Evolutionary conservation across 2,329 filamentous ascomycete species (phyloP).

Genomic region (Chrysosphaeria jannelii): DNA sequence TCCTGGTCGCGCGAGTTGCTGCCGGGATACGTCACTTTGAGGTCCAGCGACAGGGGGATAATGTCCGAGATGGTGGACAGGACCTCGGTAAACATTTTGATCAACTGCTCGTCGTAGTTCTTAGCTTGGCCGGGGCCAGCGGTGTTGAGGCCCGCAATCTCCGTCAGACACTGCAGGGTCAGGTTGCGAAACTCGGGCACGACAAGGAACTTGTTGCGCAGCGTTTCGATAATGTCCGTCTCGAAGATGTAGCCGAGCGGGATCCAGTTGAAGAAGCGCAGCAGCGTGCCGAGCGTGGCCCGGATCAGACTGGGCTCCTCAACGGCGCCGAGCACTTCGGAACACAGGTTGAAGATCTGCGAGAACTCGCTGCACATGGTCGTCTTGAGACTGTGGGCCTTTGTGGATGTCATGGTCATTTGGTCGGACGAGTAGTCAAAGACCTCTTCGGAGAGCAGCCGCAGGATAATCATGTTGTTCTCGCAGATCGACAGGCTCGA

Average conservation of each 20-base stretch:
- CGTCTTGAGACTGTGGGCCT: constrained; percentile 87
- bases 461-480: constrained; percentile 98
- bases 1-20: constrained; percentile 89
- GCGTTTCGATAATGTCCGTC: constrained; percentile 79
- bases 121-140: constrained; percentile 33
- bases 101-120: constrained; percentile 79
- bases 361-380: constrained; percentile 99
- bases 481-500: constrained; percentile 92
- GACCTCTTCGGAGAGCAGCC: constrained; percentile 85
- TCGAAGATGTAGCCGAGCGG: constrained; percentile 96
- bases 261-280: constrained; percentile 98
- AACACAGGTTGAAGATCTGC: constrained; percentile 90
- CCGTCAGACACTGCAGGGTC: constrained; percentile 84
- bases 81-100: constrained; percentile 96
- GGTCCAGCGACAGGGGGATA: constrained; percentile 66
- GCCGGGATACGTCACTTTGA: constrained; percentile 69
- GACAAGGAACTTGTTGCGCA: constrained; percentile 76
- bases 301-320: constrained; percentile 66
- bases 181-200: constrained; percentile 89
- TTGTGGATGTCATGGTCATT: constrained; percentile 80
- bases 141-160: constrained; percentile 82
- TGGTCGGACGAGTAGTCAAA: constrained; percentile 97
- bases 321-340: constrained; percentile 75
- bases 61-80: constrained; percentile 78
- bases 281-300: constrained; percentile 81